Conservation (phyloP, 306 rosid genomes). For the Dalbergia cultrata region DNA sequence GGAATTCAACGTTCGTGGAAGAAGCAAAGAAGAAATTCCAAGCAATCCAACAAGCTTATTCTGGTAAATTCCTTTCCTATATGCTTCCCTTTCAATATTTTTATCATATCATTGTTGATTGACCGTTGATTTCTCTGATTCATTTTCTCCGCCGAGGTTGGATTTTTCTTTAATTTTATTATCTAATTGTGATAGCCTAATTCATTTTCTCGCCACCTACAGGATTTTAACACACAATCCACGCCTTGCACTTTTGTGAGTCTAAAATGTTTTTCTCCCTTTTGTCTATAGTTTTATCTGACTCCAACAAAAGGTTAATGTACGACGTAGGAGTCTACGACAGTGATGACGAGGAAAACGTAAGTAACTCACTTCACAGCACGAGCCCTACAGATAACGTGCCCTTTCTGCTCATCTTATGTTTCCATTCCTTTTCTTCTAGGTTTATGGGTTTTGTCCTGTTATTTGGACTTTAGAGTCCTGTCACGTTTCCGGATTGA, state of each 20-base stretch:
- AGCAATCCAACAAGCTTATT: slow-evolving; percentile 87
- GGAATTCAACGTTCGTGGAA: slow-evolving; percentile 79
- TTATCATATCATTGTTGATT: slow-evolving; percentile 16
- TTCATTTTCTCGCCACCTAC: neutral
- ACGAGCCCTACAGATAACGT: neutral
- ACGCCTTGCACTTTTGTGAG: neutral
- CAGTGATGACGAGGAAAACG: slow-evolving; percentile 87
- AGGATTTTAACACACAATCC: neutral
- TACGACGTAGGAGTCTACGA: slow-evolving; percentile 94
- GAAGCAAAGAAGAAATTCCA: slow-evolving; percentile 94
- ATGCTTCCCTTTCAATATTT: neutral
- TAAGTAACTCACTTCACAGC: slow-evolving; percentile 36
- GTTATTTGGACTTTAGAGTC: neutral
- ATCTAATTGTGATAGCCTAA: neutral
- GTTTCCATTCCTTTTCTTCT: neutral
- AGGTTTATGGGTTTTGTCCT: slow-evolving; percentile 5
- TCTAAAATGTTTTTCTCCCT: slow-evolving; percentile 10
- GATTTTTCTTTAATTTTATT: neutral
- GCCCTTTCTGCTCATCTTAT: neutral
- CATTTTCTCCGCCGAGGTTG: slow-evolving; percentile 15
- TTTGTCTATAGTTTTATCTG: slow-evolving; percentile 74
- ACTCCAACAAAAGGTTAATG: slow-evolving; percentile 81
- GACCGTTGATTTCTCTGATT: slow-evolving; percentile 18
- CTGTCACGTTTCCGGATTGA: slow-evolving; percentile 28
- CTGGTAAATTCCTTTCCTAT: slow-evolving; percentile 61